Percentiles rank a stretch among this genome's conserved stretches.
These are phyloP conservation scores for Colletotrichum sp. DNA, from an alignment of 2,329 filamentous ascomycete species.

Conservation along the genomic window DNA sequence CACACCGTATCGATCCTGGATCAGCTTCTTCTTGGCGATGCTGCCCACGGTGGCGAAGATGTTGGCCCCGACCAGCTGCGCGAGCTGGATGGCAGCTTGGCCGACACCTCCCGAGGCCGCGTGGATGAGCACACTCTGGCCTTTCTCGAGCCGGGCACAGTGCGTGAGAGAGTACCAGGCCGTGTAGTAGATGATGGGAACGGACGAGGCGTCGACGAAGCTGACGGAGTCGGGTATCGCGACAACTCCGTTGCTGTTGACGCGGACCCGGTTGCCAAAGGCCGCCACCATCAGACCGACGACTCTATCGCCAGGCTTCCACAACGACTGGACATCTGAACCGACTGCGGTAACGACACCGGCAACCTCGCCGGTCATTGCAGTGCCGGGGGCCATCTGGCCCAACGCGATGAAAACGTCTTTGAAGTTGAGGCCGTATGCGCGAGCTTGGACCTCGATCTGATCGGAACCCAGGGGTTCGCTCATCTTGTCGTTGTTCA, in stretches of 20 bases:
- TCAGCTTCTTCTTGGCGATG: constrained; percentile 27
- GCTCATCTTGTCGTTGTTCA: background rate
- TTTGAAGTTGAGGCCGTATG: constrained; percentile 26
- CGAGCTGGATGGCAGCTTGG: constrained; percentile 38
- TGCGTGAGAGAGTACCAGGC: constrained; percentile 30
- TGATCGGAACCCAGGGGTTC: constrained; percentile 19
- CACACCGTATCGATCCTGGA: constrained; percentile 25
- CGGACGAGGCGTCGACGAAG: constrained; percentile 39
- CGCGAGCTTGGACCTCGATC: constrained; percentile 25
- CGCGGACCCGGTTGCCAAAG: background rate
- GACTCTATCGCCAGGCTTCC: constrained; percentile 28
- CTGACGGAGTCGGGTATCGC: constrained; percentile 41
- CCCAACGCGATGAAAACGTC: constrained; percentile 30
- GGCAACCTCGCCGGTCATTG: constrained; percentile 29
- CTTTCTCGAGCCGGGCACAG: constrained; percentile 27
- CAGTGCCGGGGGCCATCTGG: constrained; percentile 24
- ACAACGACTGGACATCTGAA: constrained; percentile 12
- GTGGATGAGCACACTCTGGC: constrained; percentile 40
- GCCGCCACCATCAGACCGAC: background rate
- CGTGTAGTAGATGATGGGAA: constrained; percentile 31
- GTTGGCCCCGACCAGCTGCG: constrained; percentile 32
- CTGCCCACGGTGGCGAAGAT: constrained; percentile 35
- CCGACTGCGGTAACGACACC: constrained; percentile 32
- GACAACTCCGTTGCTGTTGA: constrained; percentile 21
- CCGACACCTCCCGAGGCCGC: constrained; percentile 39